A percentile compares a stretch with the other conserved stretches of the same genome.
Evolutionary conservation across 768 basidiomycete genomes (phyloP).

Genomic region (Leccinum rimulosum): DNA sequence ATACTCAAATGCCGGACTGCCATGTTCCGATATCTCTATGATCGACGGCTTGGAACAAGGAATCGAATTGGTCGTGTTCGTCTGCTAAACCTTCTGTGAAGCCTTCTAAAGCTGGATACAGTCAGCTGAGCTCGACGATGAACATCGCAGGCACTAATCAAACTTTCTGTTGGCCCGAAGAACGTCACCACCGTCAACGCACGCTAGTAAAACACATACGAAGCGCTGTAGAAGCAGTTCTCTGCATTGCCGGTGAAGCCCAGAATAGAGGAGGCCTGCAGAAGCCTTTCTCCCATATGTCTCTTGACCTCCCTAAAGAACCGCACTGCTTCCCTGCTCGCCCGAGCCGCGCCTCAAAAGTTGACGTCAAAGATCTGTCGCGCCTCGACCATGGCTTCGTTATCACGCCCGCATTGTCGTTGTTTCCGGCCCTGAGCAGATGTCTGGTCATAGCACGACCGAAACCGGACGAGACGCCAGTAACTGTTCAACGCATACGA

Average conservation of each 20-base stretch:
- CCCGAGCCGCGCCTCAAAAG: constrained; percentile 32
- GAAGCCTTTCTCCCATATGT: constrained; percentile 33
- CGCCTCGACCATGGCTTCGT: constrained; percentile 32
- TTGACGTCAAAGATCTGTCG: constrained; percentile 36
- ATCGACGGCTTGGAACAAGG: background rate
- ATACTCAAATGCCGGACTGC: too few species aligned
- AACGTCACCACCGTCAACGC: background rate
- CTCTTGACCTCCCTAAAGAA: constrained; percentile 39
- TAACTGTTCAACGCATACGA: background rate
- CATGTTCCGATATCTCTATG: too few species aligned
- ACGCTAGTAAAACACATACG: constrained; percentile 11
- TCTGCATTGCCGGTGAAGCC: constrained; percentile 24
- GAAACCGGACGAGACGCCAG: constrained; percentile 37
- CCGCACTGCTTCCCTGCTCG: constrained; percentile 30
- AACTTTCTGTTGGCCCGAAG: constrained; percentile 9
- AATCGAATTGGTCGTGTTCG: constrained; percentile 2
- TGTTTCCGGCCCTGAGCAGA: constrained; percentile 32
- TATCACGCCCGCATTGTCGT: constrained; percentile 31
- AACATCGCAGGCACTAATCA: constrained; percentile 3
- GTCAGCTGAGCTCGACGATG: background rate
- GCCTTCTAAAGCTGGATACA: constrained; percentile 16
- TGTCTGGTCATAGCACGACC: constrained; percentile 30
- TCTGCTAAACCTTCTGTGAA: constrained; percentile 10
- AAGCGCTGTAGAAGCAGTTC: constrained; percentile 22
- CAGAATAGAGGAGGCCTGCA: constrained; percentile 36